Percentiles rank a stretch among this genome's conserved stretches.
Evolutionary conservation across 495 filamentous ascomycete species (phyloP).

Genomic region (Oidiodendron maius): DNA sequence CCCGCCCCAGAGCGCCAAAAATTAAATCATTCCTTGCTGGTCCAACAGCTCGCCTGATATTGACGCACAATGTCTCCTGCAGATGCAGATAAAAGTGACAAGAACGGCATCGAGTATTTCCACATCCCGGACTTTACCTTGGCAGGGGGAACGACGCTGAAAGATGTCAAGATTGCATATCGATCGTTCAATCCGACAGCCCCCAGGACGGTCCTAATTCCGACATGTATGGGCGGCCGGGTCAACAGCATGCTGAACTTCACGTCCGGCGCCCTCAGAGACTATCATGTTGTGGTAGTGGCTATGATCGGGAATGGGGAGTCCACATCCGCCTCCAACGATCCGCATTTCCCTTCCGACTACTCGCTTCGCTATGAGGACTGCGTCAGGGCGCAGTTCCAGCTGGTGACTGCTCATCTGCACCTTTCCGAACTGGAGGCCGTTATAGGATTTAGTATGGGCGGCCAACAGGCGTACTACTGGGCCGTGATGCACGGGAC

Average conservation of each 20-base stretch:
- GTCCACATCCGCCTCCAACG: conserved; percentile 30
- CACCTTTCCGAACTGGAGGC: conserved; percentile 25
- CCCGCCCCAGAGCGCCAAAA: too few species aligned
- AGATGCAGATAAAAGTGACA: conserved; percentile 5
- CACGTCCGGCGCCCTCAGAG: conserved; percentile 17
- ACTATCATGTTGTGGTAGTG: conserved; percentile 31
- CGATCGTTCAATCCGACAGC: conserved; percentile 32
- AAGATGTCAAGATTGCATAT: conserved; percentile 40
- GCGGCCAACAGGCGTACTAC: conserved; percentile 43
- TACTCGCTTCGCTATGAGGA: conserved; percentile 27
- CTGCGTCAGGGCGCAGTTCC: conserved; percentile 28
- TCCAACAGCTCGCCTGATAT: too few species aligned
- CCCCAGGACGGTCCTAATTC: conserved; percentile 33
- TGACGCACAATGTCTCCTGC: too few species aligned
- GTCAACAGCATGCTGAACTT: conserved; percentile 38
- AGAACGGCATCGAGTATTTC: conserved; percentile 25
- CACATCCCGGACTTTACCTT: conserved; percentile 35
- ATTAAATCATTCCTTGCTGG: too few species aligned
- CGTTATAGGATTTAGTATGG: conserved; percentile 42
- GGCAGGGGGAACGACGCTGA: conserved; percentile 26
- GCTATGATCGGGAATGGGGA: conserved; percentile 34
- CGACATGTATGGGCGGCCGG: conserved; percentile 43
- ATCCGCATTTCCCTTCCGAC: conserved; percentile 17
- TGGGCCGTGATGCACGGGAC: conserved; percentile 30
- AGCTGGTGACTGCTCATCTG: conserved; percentile 23